Evolutionary conservation across 305 asterid species (phyloP), one percentile per base, ranked within the genome.

Genomic region (Fraxinus latifolia): DNA sequence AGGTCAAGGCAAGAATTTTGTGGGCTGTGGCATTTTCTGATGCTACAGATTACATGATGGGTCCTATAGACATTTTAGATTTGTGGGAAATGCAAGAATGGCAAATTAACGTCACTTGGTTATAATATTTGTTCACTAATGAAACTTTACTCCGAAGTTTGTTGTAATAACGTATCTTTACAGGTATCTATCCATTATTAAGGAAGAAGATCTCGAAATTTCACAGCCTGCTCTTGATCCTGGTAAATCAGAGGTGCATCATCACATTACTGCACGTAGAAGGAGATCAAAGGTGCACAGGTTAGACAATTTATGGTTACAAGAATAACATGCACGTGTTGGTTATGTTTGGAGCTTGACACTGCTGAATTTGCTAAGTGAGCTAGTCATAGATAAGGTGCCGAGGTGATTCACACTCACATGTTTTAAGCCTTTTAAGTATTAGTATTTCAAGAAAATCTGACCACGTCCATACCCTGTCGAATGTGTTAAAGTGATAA

Each of bases 151-250:
- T 17, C 50, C n/a, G 55, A 74, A 31, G 25, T 50, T 73, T 78
- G 19, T 81, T 0, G 1, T 33, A 62, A 19, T 32, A 68, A 67
- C 77, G 29, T 73, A 21, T 67, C 19, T 67, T 67, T 81, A 19
- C 87, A 95, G 99, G 89, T 94, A 94, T 86, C 21, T 93, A 86
- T 92, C 97, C 19, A 92, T 96, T 78, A 84, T 94, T 75, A 91
- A 89, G 90, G 91, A 89, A 80, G 99, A 94, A 86, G 98, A 96
- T n/a, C 97, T 96, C 44, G 98, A 94, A 83, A 94, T 96, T 86
- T 96, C 98, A 74, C 99, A 96, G 85, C 99, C 99, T 33, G 99
- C 93, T 80, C 94, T 94, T 68, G 99, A 92, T 88, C 91, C 87
- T 77, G 50, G 85, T 9, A 90, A 85, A 85, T 96, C 99, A 0